phyloP scores from a whole-genome alignment of 2,329 filamentous ascomycete genomes.

The Penicillium sp. region DNA sequence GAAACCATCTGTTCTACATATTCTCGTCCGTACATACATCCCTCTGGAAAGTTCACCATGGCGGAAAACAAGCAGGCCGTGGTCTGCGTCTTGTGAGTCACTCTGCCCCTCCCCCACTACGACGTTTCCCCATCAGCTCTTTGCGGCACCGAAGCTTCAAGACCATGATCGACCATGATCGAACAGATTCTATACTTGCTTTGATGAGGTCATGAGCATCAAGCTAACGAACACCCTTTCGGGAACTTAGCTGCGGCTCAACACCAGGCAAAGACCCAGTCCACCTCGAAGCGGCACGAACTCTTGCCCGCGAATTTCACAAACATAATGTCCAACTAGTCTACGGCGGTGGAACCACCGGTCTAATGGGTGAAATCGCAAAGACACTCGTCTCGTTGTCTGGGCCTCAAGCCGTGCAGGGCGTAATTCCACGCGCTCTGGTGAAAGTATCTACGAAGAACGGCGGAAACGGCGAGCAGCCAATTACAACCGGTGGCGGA shows the following conservation, averaged over 20 bases:
- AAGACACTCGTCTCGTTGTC: slow-evolving; percentile 76
- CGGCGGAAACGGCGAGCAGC: slow-evolving; percentile 31
- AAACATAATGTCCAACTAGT: slow-evolving; percentile 73
- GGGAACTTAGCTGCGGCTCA: slow-evolving; percentile 64
- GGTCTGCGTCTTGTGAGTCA: slow-evolving; percentile 75
- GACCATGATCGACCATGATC: no score
- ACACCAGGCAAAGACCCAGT: slow-evolving; percentile 64
- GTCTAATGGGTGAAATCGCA: slow-evolving; percentile 91
- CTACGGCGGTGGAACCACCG: slow-evolving; percentile 90
- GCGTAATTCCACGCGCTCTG: slow-evolving; percentile 84
- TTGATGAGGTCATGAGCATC: no score
- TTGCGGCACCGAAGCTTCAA: no score
- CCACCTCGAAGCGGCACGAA: slow-evolving; percentile 71
- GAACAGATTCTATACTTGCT: no score
- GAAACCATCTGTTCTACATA: neutral
- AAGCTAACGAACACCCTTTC: neutral
- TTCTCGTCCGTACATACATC: neutral
- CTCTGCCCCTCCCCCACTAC: slow-evolving; percentile 2
- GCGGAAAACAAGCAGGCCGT: slow-evolving; percentile 49
- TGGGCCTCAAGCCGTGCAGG: slow-evolving; percentile 77
- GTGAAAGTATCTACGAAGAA: slow-evolving; percentile 60
- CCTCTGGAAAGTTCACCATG: slow-evolving; percentile 9
- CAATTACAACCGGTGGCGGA: slow-evolving; percentile 43
- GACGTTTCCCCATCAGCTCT: neutral
- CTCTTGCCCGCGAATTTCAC: slow-evolving; percentile 68